Evolutionary conservation across 108 stramenopile species (phyloP), one percentile per base, ranked within the genome.

Genomic region (Cylindrotheca fusiformis): DNA sequence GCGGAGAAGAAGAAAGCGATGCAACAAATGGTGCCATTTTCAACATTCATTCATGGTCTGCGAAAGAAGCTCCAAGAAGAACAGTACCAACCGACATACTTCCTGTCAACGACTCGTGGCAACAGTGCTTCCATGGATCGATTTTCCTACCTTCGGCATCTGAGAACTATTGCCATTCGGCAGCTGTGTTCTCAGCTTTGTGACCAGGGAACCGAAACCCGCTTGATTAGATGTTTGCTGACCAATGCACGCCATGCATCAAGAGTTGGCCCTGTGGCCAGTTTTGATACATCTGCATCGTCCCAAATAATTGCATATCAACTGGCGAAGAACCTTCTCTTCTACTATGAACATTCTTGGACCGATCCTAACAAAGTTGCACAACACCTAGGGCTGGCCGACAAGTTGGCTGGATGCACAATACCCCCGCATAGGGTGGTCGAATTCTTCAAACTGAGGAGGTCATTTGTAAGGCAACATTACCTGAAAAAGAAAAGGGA

Each of bases 291-390:
- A n/a, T 12, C 22, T 2, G 31, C 25, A 1, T 41, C 63, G 18
- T 29, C n/a, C 8, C 49, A 24, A 3, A 23, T 14, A 53, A 17
- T 64, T 6, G 27, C 63, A 2, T 20, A 59, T 44, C 62, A 72
- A 28, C 45, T 58, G 47, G 71, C 60, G 6, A 14, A 27, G 23
- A 65, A 64, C 22, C 41, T 60, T 23, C 28, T 64, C 23, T 31
- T 72, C 1, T 72, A 49, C 47, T 4, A 41, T 8, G 36, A 65
- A 65, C 46, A 72, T 47, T 33, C 55, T 23, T 72, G 71, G 71
- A 48, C 46, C 47, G 46, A 72, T 53, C 63, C 63, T 0, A 6
- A 18, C 10, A 28, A 58, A 21, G 71, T 59, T 27, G 63, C 57
- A 18, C 28, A 55, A 46, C 4, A 52, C 14, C 31, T 72, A 44